Base-by-base conservation (phyloP, 2,329 filamentous ascomycete species). In the Thermomyces lanuginosus region DNA sequence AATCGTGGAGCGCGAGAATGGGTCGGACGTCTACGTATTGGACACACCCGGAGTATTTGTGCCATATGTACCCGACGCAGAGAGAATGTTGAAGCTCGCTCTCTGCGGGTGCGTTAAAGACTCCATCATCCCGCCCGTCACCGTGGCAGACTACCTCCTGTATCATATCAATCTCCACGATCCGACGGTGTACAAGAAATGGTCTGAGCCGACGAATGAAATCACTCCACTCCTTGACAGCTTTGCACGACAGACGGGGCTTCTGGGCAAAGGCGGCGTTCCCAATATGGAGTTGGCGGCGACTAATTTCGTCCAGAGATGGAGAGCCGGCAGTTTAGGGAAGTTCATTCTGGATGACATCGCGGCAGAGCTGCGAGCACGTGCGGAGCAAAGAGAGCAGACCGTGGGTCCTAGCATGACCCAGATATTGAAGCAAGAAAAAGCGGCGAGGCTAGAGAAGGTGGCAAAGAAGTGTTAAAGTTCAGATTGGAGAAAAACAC, bases 21-120 rank as follows among this genome's bases (percentile, higher is more conserved):
- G 56, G 3, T 51, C 66, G 22, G 76, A 75, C 22, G 75, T 92
- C 4, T 92, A 89, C 48, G 58, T 95, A 22, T 60, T 92, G 24
- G 89, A 98, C 53, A 93, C 86, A 0, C 89, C 89, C 0, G 89
- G 89, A 24, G 84, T 98, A 6, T 98, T 95, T 51, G 71, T 93
- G 32, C 89, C 89, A 0, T 92, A 92, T 48, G 77, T 95, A 15
- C 68, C 76, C 0, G 71, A 91, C 43, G 67, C 78, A 9, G 77
- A 89, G 48, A 71, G 74, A 23, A 98, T 98, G 89, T 62, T 98
- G 36, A 95, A 92, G 54, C 67, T 98, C n/a, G 77, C 84, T 2
- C 67, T 95, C 1, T 83, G 81, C 27, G 82, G 86, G 11, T 80
- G 77, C 49, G 82, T 98, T 29, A 92, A 92, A 50, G 82, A 92